Conservation (phyloP, 805 yeast species). For the Peterozyma xylosa region DNA sequence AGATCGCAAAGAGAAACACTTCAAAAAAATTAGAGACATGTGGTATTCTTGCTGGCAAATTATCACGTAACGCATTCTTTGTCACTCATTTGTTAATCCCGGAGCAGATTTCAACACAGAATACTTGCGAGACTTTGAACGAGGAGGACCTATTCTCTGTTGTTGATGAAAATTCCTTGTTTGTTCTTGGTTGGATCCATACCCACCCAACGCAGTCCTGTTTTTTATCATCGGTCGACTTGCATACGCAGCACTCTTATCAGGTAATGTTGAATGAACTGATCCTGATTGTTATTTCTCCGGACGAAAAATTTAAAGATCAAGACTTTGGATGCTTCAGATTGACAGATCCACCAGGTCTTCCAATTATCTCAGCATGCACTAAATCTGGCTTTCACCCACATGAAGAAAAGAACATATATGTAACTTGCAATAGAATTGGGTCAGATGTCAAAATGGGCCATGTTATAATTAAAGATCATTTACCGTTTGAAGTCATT, state of each 20-base stretch:
- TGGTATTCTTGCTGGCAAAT: conserved; percentile 58
- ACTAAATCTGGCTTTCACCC: conserved; percentile 50
- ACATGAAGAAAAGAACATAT: conserved; percentile 43
- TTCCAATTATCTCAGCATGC: conserved; percentile 47
- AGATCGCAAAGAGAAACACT: conserved; percentile 43
- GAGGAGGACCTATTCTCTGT: conserved; percentile 52
- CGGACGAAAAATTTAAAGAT: conserved; percentile 25
- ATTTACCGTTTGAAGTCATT: conserved; percentile 37
- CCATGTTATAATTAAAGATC: conserved; percentile 38
- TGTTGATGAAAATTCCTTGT: conserved; percentile 46
- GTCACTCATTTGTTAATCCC: conserved; percentile 57
- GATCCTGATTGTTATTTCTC: conserved; percentile 61
- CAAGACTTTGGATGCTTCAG: conserved; percentile 52
- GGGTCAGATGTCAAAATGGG: conserved; percentile 26
- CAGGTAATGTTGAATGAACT: conserved; percentile 68
- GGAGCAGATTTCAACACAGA: conserved; percentile 52
- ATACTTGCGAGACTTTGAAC: conserved; percentile 54
- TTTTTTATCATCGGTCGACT: conserved; percentile 56
- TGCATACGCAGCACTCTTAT: conserved; percentile 63
- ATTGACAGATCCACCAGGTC: conserved; percentile 60
- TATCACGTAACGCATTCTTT: conserved; percentile 55
- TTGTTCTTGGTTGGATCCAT: conserved; percentile 70
- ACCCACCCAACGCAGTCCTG: conserved; percentile 73
- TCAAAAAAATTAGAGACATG: conserved; percentile 49
- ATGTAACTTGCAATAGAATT: conserved; percentile 34